phyloP scores from a whole-genome alignment of 345 rosid genomes.

The Luvunga scandens region DNA sequence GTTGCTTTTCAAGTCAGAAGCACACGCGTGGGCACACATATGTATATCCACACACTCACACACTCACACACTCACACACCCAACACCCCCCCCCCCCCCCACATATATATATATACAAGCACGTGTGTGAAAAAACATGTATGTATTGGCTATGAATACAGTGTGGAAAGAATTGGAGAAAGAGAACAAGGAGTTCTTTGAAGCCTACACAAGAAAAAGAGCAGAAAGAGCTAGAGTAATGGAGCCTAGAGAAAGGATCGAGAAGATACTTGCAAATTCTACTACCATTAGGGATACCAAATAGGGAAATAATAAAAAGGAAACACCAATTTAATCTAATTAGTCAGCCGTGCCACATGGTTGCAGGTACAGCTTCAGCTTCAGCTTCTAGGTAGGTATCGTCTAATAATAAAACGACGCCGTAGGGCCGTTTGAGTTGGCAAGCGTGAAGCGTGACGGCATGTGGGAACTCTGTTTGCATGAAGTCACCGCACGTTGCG shows the following conservation, averaged over 20 bases:
- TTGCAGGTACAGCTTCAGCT: too few species aligned
- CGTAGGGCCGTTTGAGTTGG: neutral
- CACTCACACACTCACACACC: neutral
- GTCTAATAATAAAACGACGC: constrained; percentile 9
- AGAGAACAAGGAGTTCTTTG: constrained; percentile 88
- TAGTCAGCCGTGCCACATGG: neutral
- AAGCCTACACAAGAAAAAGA: constrained; percentile 48
- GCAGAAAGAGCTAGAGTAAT: constrained; percentile 30
- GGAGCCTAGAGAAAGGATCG: constrained; percentile 44
- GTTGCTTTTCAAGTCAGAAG: neutral
- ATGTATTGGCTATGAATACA: constrained; percentile 8
- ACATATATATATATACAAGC: neutral
- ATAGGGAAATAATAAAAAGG: neutral
- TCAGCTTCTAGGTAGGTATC: too few species aligned
- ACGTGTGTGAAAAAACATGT: neutral
- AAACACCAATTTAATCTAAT: neutral
- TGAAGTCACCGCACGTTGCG: constrained; percentile 13
- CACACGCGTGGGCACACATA: neutral
- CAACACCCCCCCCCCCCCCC: too few species aligned
- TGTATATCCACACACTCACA: neutral
- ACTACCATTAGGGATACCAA: constrained; percentile 13
- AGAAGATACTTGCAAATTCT: constrained; percentile 30
- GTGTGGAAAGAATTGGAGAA: constrained; percentile 96
- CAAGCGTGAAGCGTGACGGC: constrained; percentile 19
- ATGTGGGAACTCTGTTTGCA: constrained; percentile 12